These are phyloP conservation scores for Melastoma malabathricum DNA, from an alignment of 345 rosid genomes.

Conservation along the genomic window DNA sequence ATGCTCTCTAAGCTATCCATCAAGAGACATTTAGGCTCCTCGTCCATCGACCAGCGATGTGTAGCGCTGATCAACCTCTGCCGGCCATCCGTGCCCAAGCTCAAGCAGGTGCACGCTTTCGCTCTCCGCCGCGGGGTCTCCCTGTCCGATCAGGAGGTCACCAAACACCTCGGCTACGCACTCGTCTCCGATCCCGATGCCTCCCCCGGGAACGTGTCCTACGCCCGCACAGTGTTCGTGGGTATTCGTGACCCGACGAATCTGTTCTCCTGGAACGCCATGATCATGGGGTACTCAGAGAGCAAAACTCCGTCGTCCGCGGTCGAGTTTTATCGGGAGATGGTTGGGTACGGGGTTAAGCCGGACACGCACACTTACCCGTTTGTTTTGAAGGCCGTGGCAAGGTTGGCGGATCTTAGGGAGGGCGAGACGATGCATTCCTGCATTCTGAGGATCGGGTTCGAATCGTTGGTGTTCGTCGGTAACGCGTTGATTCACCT, in stretches of 20 bases:
- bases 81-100: conserved; percentile 30
- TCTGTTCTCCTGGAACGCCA: conserved; percentile 60
- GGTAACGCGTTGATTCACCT: conserved; percentile 56
- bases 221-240: conserved; percentile 40
- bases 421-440: conserved; percentile 50
- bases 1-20: no score
- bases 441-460: conserved; percentile 37
- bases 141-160: conserved; percentile 23
- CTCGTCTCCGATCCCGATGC: conserved; percentile 16
- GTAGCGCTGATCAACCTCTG: conserved; percentile 31
- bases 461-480: conserved; percentile 43
- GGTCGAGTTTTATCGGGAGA: conserved; percentile 28
- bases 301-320: conserved; percentile 36
- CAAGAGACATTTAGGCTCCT: background rate
- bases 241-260: conserved; percentile 24
- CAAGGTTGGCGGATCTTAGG: conserved; percentile 34
- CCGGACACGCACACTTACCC: conserved; percentile 88
- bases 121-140: conserved; percentile 51
- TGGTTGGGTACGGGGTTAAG: conserved; percentile 27
- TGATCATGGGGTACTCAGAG: conserved; percentile 80
- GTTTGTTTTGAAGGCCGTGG: conserved; percentile 59
- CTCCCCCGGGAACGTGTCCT: conserved; percentile 50
- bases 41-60: conserved; percentile 31
- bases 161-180: conserved; percentile 45
- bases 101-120: conserved; percentile 61